These are phyloP conservation scores for Boletellus emodensis DNA, from an alignment of 768 basidiomycete genomes.

Conservation along the genomic window DNA sequence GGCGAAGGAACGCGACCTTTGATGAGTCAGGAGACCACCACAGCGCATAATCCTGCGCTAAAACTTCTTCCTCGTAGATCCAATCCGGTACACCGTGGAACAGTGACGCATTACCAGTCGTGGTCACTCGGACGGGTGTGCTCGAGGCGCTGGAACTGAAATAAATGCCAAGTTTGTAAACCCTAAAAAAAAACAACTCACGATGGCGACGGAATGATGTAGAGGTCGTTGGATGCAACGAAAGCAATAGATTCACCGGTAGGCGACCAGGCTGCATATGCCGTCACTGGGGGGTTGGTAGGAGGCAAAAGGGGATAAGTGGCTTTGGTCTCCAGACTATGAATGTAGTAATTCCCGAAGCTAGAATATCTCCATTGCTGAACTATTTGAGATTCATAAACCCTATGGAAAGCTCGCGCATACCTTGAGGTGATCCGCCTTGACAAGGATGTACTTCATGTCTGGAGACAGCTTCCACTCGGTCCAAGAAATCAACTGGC, in stretches of 20 bases:
- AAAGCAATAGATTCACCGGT: slow-evolving; percentile 79
- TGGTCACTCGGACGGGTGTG: slow-evolving; percentile 70
- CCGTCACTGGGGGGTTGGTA: slow-evolving; percentile 62
- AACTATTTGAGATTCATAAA: slow-evolving; percentile 6
- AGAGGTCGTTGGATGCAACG: slow-evolving; percentile 86
- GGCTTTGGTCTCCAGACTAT: slow-evolving; percentile 61
- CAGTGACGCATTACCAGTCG: slow-evolving; percentile 72
- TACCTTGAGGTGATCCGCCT: slow-evolving; percentile 72
- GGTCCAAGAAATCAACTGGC: slow-evolving; percentile 45
- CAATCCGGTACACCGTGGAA: slow-evolving; percentile 97
- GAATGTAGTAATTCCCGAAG: slow-evolving; percentile 91
- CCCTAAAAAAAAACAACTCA: slow-evolving; percentile 33
- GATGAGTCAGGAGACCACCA: slow-evolving; percentile 81
- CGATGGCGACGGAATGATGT: slow-evolving; percentile 66
- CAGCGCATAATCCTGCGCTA: slow-evolving; percentile 63
- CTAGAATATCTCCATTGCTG: slow-evolving; percentile 95
- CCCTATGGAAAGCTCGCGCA: slow-evolving; percentile 1
- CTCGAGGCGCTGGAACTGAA: slow-evolving; percentile 31
- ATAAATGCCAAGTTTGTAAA: slow-evolving; percentile 1
- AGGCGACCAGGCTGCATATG: slow-evolving; percentile 88
- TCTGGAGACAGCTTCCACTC: slow-evolving; percentile 87
- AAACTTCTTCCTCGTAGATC: slow-evolving; percentile 96
- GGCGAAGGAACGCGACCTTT: slow-evolving; percentile 73
- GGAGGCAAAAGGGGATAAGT: slow-evolving; percentile 74
- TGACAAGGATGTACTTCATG: slow-evolving; percentile 84